A percentile compares a stretch with the other conserved stretches of the same genome.
Conservation (phyloP, 2,329 filamentous ascomycete genomes). For the Fusarium temperatum region DNA sequence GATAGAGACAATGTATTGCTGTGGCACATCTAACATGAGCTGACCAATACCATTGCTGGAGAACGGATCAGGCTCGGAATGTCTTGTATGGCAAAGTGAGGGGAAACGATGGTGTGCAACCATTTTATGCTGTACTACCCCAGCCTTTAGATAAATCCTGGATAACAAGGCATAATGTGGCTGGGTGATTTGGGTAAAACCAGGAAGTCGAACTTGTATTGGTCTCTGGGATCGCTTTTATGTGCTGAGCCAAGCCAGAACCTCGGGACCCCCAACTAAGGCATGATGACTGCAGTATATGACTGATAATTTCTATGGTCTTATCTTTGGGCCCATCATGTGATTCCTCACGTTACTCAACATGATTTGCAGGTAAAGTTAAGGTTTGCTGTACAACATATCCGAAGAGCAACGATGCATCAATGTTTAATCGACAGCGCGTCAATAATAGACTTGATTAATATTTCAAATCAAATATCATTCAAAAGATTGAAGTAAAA, state of each 20-base stretch:
- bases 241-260: neutral
- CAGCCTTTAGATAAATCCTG: neutral
- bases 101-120: neutral
- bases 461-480: fast-evolving
- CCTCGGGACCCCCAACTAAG: neutral
- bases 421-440: neutral
- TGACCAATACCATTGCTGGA: neutral
- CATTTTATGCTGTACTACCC: neutral
- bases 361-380: neutral
- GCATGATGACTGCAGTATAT: neutral
- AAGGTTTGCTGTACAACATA: neutral
- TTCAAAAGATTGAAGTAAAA: neutral
- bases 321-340: neutral
- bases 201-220: neutral
- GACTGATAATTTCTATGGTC: neutral
- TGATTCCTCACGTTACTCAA: neutral
- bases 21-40: neutral
- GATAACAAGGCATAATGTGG: neutral
- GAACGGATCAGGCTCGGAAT: neutral
- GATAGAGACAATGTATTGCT: neutral
- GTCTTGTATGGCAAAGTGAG: neutral
- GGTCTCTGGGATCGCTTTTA: neutral
- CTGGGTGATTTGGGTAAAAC: neutral
- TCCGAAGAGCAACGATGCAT: fast-evolving
- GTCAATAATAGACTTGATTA: neutral